phyloP scores from a whole-genome alignment of 352 stramenopile species.

The Globisporangium paddicum region DNA sequence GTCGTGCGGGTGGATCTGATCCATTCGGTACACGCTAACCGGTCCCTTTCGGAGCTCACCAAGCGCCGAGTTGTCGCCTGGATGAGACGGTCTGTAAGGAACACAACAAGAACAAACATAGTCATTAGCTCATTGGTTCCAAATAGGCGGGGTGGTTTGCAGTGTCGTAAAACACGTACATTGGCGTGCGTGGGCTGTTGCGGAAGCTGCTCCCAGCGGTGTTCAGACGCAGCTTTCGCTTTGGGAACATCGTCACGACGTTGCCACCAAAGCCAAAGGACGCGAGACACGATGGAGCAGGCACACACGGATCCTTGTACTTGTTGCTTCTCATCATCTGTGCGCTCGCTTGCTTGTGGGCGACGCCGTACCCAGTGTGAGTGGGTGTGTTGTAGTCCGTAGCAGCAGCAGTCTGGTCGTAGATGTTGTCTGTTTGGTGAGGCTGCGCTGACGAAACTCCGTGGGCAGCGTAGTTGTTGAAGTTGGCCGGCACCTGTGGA shows the following conservation, averaged over 20 bases:
- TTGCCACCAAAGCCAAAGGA: constrained; percentile 88
- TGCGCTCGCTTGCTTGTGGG: constrained; percentile 5
- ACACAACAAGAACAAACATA: not conserved
- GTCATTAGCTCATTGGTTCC: constrained; percentile 4
- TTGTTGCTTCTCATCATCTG: constrained; percentile 51
- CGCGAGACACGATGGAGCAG: constrained; percentile 64
- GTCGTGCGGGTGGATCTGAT: constrained; percentile 71
- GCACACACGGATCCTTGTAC: constrained; percentile 80
- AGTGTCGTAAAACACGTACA: constrained; percentile 35
- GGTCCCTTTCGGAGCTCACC: constrained; percentile 77
- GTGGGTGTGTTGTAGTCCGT: not conserved
- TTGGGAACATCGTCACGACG: constrained; percentile 87
- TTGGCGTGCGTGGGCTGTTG: constrained; percentile 54
- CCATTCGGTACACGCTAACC: constrained; percentile 75
- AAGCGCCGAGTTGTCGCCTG: constrained; percentile 38
- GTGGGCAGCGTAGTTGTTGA: constrained; percentile 4
- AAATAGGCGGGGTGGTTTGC: no score
- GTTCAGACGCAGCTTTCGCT: constrained; percentile 77
- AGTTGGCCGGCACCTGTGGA: not conserved
- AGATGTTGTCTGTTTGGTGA: not conserved
- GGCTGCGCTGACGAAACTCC: not conserved
- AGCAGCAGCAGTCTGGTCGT: not conserved
- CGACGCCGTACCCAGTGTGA: constrained; percentile 9
- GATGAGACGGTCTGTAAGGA: constrained; percentile 36
- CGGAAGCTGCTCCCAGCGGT: constrained; percentile 46